Base-by-base conservation (phyloP, 768 basidiomycete species). In the Grammothele lineata region DNA sequence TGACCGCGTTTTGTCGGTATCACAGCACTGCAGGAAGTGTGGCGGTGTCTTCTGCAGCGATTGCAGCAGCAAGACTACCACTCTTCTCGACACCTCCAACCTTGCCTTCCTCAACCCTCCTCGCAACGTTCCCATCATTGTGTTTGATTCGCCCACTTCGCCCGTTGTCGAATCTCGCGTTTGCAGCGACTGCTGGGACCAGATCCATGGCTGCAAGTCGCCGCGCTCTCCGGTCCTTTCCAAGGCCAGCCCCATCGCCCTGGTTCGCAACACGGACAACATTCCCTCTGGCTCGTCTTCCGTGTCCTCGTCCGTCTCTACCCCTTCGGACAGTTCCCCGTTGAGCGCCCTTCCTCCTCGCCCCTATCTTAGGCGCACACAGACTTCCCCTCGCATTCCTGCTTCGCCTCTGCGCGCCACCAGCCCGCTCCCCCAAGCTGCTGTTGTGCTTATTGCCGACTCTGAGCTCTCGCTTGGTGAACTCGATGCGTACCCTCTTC, bases 1-100 rank as follows among this genome's bases (percentile, higher is more conserved):
- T 46, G 53, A 58, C 47, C 51, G 45, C 43, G 40, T 50, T 50
- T 47, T 23, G 19, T 27, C 57, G 25, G 17, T 36, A 24, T 42
- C n/a, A 33, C 60, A 86, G 83, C 88, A 91, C 51, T 91, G 88
- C 65, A 78, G 88, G 62, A 90, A 89, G 62, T 90, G 88, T 55
- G 88, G 88, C 40, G 86, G 85, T 52, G 69, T 90, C 24, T 89
- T 81, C 62, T 91, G 88, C 66, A 63, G 64, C 39, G 63, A 73
- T 5, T 90, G 88, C 62, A 76, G 81, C 1, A 67, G 75, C 5
- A 76, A 76, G 45, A 59, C 70, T 5, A 87, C 83, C 0, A 68
- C 76, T 11, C 78, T 90, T 4, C 75, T 90, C 44, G 88, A 90
- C 60, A 77, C 84, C n/a, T 77, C 85, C 8, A 73, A 74, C 44